phyloP scores from a whole-genome alignment of 2,329 filamentous ascomycete genomes.

The Talaromyces piceae region DNA sequence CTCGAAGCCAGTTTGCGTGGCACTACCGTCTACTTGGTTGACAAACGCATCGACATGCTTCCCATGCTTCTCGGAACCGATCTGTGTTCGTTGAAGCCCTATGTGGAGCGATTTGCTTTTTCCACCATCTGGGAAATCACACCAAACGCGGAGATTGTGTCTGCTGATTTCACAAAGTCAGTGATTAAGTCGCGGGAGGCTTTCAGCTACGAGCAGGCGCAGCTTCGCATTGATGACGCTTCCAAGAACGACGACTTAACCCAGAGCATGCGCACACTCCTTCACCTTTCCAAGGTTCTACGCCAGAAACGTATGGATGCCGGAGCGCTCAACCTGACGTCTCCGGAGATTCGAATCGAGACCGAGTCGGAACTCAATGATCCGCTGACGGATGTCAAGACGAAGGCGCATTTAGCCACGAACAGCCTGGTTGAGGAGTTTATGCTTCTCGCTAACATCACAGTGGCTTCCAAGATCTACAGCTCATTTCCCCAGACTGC shows the following conservation, averaged over 20 bases:
- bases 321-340: slow-evolving; percentile 88
- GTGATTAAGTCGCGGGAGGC: slow-evolving; percentile 95
- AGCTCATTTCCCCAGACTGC: slow-evolving; percentile 91
- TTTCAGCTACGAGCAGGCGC: slow-evolving; percentile 95
- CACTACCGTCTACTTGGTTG: slow-evolving; percentile 93
- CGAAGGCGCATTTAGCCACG: slow-evolving; percentile 86
- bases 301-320: slow-evolving; percentile 95
- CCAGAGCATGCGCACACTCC: slow-evolving; percentile 74
- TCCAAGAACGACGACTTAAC: slow-evolving; percentile 87
- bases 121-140: slow-evolving; percentile 86
- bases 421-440: slow-evolving; percentile 98
- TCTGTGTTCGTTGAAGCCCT: slow-evolving; percentile 90
- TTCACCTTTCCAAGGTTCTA: slow-evolving; percentile 85
- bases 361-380: slow-evolving; percentile 94
- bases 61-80: slow-evolving; percentile 94
- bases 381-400: slow-evolving; percentile 83
- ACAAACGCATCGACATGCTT: slow-evolving; percentile 99
- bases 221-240: slow-evolving; percentile 83
- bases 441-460: slow-evolving; percentile 97
- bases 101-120: slow-evolving; percentile 90
- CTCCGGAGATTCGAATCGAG: slow-evolving; percentile 95
- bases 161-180: slow-evolving; percentile 86
- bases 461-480: slow-evolving; percentile 84
- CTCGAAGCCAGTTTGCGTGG: slow-evolving; percentile 87
- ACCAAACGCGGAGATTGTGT: slow-evolving; percentile 74